phyloP scores from a whole-genome alignment of 192 early-diverging fungal genomes.

The Backusella morwellensis region DNA sequence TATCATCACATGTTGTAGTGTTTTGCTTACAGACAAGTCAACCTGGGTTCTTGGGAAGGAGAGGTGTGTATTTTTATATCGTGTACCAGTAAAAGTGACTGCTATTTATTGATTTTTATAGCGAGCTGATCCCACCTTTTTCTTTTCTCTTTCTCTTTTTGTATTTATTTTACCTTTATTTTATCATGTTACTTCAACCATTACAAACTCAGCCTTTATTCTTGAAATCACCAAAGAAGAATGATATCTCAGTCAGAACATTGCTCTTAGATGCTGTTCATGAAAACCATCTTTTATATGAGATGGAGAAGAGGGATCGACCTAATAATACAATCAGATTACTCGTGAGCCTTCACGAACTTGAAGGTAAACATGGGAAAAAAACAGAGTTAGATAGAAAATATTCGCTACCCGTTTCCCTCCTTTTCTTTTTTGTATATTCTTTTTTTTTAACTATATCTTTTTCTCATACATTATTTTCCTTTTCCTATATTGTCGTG shows the following conservation, averaged over 20 bases:
- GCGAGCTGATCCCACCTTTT: background rate
- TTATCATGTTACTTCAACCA: conserved; percentile 9
- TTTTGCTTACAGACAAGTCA: too few relatives aligned
- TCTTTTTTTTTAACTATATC: background rate
- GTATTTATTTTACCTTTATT: background rate
- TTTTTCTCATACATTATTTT: background rate
- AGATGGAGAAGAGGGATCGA: conserved; percentile 16
- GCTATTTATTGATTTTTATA: background rate
- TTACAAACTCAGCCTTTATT: conserved; percentile 4
- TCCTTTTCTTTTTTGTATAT: background rate
- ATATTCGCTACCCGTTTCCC: background rate
- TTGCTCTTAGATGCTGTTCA: conserved; percentile 2
- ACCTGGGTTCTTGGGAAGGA: too few relatives aligned
- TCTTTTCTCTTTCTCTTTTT: background rate
- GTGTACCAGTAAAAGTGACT: background rate
- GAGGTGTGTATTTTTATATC: too few relatives aligned
- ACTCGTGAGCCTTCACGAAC: conserved; percentile 14
- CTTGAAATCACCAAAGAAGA: conserved; percentile 1
- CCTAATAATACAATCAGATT: conserved; percentile 14
- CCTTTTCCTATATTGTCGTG: background rate
- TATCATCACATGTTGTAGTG: too few relatives aligned
- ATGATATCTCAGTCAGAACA: background rate
- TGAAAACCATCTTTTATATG: conserved; percentile 10
- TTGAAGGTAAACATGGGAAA: conserved; percentile 16
- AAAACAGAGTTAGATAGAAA: background rate